These are phyloP conservation scores for Telfairia occidentalis DNA, from an alignment of 331 rosid genomes.

Conservation along the genomic window DNA sequence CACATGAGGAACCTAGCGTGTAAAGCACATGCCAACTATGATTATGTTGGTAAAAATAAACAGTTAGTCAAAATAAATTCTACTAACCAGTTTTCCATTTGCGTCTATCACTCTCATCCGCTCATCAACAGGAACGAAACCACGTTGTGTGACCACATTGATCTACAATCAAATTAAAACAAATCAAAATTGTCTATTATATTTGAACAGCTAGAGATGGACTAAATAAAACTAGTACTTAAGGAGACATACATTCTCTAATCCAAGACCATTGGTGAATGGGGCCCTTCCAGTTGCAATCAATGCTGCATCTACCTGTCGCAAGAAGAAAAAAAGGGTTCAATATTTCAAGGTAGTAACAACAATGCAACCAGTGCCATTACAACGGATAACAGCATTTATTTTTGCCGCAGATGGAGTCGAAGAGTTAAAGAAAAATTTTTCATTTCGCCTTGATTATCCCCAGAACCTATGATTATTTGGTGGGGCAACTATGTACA, in stretches of 20 bases:
- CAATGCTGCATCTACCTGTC: slow-evolving; percentile 90
- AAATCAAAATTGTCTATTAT: neutral
- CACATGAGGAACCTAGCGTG: slow-evolving; percentile 67
- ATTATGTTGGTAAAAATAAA: neutral
- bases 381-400: neutral
- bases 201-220: slow-evolving; percentile 5
- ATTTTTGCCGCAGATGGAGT: neutral
- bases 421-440: neutral
- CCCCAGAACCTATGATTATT: neutral
- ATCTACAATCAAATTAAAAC: slow-evolving; percentile 37
- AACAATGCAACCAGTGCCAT: neutral
- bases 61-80: slow-evolving; percentile 12
- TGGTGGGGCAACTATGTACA: neutral
- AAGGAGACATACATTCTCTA: slow-evolving; percentile 71
- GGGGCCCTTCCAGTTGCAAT: slow-evolving; percentile 99
- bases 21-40: slow-evolving; percentile 23
- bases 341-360: slow-evolving; percentile 3
- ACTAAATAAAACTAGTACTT: neutral
- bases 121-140: slow-evolving; percentile 97
- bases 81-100: slow-evolving; percentile 66
- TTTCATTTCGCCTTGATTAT: neutral
- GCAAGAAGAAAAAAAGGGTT: slow-evolving; percentile 12
- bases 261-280: slow-evolving; percentile 90
- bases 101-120: slow-evolving; percentile 78
- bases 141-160: slow-evolving; percentile 88